phyloP scores from a whole-genome alignment of 1,284 basidiomycete species.

The Cryptococcus sp. region DNA sequence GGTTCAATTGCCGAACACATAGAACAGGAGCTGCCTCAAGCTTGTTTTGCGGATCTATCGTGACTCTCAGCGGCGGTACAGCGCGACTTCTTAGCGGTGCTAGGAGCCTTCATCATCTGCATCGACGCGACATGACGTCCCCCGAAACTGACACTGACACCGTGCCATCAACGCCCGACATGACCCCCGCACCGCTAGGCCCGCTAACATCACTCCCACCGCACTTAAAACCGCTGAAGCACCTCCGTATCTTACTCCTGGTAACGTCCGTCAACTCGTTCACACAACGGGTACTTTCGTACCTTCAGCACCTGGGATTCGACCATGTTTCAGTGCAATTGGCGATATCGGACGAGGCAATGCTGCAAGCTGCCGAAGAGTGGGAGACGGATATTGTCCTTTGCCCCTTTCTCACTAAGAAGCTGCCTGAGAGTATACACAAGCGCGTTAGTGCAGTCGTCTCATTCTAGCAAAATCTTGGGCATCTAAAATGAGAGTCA shows the following conservation, averaged over 20 bases:
- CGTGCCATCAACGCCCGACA: background rate
- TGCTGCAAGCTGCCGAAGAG: slow-evolving; percentile 51
- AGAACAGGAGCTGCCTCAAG: too few relatives aligned
- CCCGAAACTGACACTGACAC: background rate
- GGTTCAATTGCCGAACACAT: too few relatives aligned
- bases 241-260: slow-evolving; percentile 50
- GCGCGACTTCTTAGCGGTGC: too few relatives aligned
- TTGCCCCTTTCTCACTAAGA: slow-evolving; percentile 56
- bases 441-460: slow-evolving; percentile 37
- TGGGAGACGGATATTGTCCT: slow-evolving; percentile 53
- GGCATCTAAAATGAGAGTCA: too few relatives aligned
- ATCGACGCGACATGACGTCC: background rate
- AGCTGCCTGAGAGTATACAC: slow-evolving; percentile 53
- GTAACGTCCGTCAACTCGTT: slow-evolving; percentile 56
- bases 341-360: slow-evolving; percentile 49
- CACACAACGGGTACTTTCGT: slow-evolving; percentile 50
- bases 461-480: background rate
- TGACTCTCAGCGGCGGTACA: too few relatives aligned
- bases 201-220: slow-evolving; percentile 26
- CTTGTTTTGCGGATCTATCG: too few relatives aligned
- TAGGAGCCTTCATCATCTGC: too few relatives aligned
- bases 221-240: slow-evolving; percentile 22
- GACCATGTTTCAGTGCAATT: slow-evolving; percentile 52
- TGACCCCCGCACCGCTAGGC: slow-evolving; percentile 18
- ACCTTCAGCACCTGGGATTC: slow-evolving; percentile 49